A percentile compares a stretch with the other conserved stretches of the same genome.
phyloP scores from a whole-genome alignment of 2,329 filamentous ascomycete genomes.

The Claviceps pusilla region DNA sequence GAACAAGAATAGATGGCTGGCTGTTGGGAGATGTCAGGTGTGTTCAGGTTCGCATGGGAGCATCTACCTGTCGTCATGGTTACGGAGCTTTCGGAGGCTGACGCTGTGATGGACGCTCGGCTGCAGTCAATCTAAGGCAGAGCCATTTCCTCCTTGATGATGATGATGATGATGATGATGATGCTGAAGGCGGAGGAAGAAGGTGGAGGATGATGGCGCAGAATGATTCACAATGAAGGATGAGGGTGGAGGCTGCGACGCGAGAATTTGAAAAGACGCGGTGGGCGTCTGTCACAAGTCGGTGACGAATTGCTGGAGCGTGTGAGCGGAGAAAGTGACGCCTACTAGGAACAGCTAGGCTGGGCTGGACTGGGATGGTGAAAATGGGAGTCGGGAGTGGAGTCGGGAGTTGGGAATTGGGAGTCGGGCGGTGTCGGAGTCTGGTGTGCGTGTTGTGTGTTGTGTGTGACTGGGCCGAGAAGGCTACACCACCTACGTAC shows the following conservation, averaged over 20 bases:
- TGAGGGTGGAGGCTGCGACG: background rate
- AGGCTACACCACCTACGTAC: too few relatives aligned
- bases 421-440: background rate
- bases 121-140: conserved; percentile 1
- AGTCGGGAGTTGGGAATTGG: too few relatives aligned
- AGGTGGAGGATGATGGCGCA: too few relatives aligned
- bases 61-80: conserved; percentile 4
- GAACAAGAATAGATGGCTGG: background rate
- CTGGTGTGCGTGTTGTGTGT: too few relatives aligned
- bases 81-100: background rate
- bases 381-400: too few relatives aligned
- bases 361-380: background rate
- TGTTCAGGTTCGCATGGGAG: background rate
- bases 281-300: background rate
- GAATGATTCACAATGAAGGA: too few relatives aligned
- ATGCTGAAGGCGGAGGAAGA: background rate
- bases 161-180: background rate
- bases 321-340: background rate
- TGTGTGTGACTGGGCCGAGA: too few relatives aligned
- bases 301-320: background rate
- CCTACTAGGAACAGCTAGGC: background rate
- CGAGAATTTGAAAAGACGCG: background rate
- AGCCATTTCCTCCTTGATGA: conserved; percentile 8
- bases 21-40: background rate
- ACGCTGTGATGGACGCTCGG: conserved; percentile 4